Base-by-base conservation (phyloP, 1,284 basidiomycete genomes). In the Leucoagaricus sp. region DNA sequence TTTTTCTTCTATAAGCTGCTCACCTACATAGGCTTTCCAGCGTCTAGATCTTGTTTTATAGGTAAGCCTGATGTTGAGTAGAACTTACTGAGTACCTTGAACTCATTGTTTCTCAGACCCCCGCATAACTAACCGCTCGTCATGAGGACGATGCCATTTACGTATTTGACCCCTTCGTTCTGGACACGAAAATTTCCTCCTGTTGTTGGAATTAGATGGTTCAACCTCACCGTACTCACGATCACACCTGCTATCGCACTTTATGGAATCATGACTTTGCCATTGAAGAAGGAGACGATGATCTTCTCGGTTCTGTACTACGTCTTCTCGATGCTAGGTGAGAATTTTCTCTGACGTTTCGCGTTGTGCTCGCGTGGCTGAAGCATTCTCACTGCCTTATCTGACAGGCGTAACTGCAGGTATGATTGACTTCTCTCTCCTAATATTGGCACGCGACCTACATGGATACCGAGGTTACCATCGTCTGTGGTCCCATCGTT, bases 401-500 rank as follows among this genome's bases (percentile, higher is more conserved):
- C 31, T 48, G 55, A 58, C 66, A 81, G 90, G 80, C 55, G 82
- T 82, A 47, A 83, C 81, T 41, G 81, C 81, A 61, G 91, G 91
- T 77, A 52, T 51, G 48, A 34, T 55, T 56, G 25, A 17, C 40
- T 21, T 60, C 46, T 45, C 26, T 2, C 40, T 41, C n/a, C n/a
- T 23, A 23, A 21, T 19, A 4, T 21, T 33, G 12, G 31, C 31
- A 12, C 12, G n/a, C 31, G 2, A 23, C 23, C 17, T 41, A 5
- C 19, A 21, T 21, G 25, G 23, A 44, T 44, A 49, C 55, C 36
- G 64, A 82, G 94, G 94, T 45, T 96, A 96, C 74, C 94, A 96
- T 73, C 84, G 94, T 49, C 78, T 96, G 1, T 96, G 92, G 91
- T 92, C 94, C 2, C 94, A 96, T 71, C 83, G 94, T 54, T 86